phyloP scores from a whole-genome alignment of 768 basidiomycete genomes.

The Mycena metata region DNA sequence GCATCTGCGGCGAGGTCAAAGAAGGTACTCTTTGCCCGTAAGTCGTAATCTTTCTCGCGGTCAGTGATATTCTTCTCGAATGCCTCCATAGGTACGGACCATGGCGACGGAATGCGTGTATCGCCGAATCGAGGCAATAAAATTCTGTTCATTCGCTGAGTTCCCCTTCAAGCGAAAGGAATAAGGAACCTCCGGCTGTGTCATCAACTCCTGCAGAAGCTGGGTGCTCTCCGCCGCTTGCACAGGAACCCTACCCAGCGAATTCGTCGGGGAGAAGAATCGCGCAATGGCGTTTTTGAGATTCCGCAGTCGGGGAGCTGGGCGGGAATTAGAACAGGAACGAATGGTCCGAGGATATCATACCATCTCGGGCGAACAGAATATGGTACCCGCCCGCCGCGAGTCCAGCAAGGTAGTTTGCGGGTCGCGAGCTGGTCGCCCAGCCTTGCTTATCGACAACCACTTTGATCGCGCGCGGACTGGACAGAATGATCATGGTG shows the following conservation, averaged over 20 bases:
- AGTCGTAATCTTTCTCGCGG: not conserved
- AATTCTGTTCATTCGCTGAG: not conserved
- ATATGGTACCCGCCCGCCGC: conserved; percentile 35
- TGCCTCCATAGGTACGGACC: not conserved
- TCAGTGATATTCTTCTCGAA: not conserved
- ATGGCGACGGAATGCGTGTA: conserved; percentile 14
- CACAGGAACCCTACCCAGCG: not conserved
- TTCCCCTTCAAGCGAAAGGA: not conserved
- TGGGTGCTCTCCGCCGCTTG: conserved; percentile 13
- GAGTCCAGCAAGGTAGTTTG: conserved; percentile 33
- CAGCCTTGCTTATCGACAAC: conserved; percentile 43
- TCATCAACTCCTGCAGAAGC: conserved; percentile 11
- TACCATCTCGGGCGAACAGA: conserved; percentile 35
- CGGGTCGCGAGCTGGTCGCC: conserved; percentile 37
- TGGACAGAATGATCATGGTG: conserved; percentile 41
- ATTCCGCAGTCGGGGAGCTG: conserved; percentile 7
- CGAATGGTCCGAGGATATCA: not conserved
- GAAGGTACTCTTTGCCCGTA: conserved; percentile 19
- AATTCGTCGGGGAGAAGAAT: conserved; percentile 5
- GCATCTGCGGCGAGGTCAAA: not conserved
- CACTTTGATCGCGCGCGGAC: conserved; percentile 35
- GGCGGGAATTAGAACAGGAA: not conserved
- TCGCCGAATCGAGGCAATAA: conserved; percentile 10
- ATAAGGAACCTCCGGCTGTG: conserved; percentile 6
- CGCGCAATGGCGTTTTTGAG: not conserved